Base-by-base conservation (phyloP, 2,329 filamentous ascomycete genomes). In the Trichoderma polysporum region DNA sequence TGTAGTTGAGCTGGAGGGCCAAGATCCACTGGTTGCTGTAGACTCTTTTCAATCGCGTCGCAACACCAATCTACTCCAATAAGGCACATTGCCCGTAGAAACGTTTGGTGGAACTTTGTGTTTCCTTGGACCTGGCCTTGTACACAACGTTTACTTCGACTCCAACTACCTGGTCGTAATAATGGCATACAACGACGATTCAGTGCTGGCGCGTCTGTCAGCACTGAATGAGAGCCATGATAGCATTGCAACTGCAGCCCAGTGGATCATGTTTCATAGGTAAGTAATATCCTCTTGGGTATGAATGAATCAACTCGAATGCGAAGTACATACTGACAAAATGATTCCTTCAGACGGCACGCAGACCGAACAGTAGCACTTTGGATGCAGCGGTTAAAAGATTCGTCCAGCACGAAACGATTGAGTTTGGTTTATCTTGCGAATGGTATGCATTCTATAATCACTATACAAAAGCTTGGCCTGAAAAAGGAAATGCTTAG, bases 251-350 rank as follows among this genome's bases (percentile, higher is more conserved):
- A 94, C 92, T 39, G 94, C 97, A 69, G 93, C 95, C 67, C 94
- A 98, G 88, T 99, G 96, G 96, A 95, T 99, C 69, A 96, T 99
- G 91, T 99, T 99, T 78, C 94, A 99, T 81, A 91, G 93, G 93
- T 97, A 88, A 57, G 65, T 52, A 19, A 8, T 17, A 15, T 47
- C n/a, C 3, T 22, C 29, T 29, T 31, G 22, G 47, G 13, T 12
- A 31, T 25, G 27, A 35, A 31, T 37, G 47, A 45, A 0, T 68
- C 70, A 59, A 69, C 37, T 22, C 9, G 15, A 17, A 12, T 7
- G 69, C 39, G 22, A 25, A 41, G 63, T 19, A n/a, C 12, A 17
- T 31, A 35, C 27, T 35, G 25, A 54, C 29, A 12, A 10, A 17
- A 10, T 19, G 10, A 47, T 22, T 45, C 2, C 49, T 35, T 22